A percentile compares a stretch with the other conserved stretches of the same genome.
Conservation (phyloP, 148 eudicot species). For the Chenopodium berlandieri region DNA sequence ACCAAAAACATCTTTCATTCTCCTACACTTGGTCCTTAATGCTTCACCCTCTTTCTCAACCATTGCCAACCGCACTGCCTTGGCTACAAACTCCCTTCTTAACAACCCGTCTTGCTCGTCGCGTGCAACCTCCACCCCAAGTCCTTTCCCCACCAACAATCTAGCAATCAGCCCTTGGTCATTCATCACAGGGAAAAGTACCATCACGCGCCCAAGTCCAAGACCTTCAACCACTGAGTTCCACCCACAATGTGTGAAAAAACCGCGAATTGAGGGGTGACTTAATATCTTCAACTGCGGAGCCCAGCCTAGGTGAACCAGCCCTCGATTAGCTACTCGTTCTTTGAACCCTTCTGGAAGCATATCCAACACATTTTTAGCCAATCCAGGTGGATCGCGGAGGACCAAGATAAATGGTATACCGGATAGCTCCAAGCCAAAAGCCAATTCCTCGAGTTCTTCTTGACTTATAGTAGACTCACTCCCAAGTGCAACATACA, state of each 20-base stretch:
- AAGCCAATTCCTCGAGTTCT: slow-evolving; percentile 46
- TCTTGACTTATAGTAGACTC: slow-evolving; percentile 46
- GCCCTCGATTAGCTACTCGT: slow-evolving; percentile 37
- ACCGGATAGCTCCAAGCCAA: slow-evolving; percentile 55
- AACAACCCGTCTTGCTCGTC: slow-evolving; percentile 51
- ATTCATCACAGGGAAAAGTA: slow-evolving; percentile 60
- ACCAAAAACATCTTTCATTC: slow-evolving; percentile 43
- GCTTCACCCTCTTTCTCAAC: slow-evolving; percentile 48
- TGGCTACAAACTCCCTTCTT: slow-evolving; percentile 42
- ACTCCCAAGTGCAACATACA: slow-evolving; percentile 69
- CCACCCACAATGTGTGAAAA: slow-evolving; percentile 77
- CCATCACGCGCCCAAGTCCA: slow-evolving; percentile 47
- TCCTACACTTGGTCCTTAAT: slow-evolving; percentile 49
- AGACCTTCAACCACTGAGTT: slow-evolving; percentile 64
- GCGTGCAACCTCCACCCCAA: slow-evolving; percentile 59
- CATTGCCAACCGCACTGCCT: slow-evolving; percentile 41
- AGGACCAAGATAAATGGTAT: slow-evolving; percentile 57
- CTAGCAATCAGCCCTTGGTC: slow-evolving; percentile 66
- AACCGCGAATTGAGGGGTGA: slow-evolving; percentile 51
- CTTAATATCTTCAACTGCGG: slow-evolving; percentile 61
- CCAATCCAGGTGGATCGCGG: slow-evolving; percentile 36
- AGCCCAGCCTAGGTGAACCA: slow-evolving; percentile 52
- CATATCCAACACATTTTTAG: slow-evolving; percentile 24
- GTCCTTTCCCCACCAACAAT: slow-evolving; percentile 41
- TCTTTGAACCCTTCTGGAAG: slow-evolving; percentile 49